These are phyloP conservation scores for Sporothrix globosa DNA, from an alignment of 2,329 filamentous ascomycete species.

Conservation along the genomic window DNA sequence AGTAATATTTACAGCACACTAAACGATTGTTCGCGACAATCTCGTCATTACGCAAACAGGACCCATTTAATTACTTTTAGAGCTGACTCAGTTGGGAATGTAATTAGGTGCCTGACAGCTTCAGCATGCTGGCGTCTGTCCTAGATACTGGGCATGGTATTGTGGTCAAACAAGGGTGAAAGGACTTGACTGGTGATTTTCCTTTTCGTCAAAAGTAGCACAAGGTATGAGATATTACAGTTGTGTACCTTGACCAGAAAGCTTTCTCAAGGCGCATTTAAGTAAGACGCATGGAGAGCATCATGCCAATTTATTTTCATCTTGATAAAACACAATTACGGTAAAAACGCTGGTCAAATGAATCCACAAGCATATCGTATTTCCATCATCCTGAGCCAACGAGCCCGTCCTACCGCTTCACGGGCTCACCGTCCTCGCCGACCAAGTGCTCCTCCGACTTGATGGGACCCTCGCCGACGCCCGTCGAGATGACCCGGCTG, in stretches of 20 bases:
- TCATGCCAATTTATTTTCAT: constrained; percentile 5
- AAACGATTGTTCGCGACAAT: neutral
- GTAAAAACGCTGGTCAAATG: constrained; percentile 22
- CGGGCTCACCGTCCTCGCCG: constrained; percentile 63
- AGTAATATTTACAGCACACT: too few species aligned
- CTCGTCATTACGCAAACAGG: constrained; percentile 14
- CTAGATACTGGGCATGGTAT: neutral
- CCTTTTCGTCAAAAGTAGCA: too few species aligned
- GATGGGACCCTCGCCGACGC: constrained; percentile 85
- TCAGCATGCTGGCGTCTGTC: neutral
- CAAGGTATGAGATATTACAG: too few species aligned
- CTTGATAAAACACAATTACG: constrained; percentile 13
- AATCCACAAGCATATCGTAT: neutral
- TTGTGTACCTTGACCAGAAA: too few species aligned
- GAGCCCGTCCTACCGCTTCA: constrained; percentile 38
- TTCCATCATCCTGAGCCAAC: neutral
- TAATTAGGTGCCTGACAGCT: neutral
- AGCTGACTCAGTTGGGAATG: neutral
- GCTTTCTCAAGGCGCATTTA: too few species aligned
- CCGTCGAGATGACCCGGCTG: constrained; percentile 85
- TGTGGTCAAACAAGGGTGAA: too few species aligned
- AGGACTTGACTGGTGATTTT: too few species aligned
- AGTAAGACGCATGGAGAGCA: too few species aligned
- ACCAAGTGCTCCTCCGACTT: constrained; percentile 79
- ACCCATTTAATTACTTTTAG: constrained; percentile 4